Evolutionary conservation across 2,329 filamentous ascomycete genomes (phyloP).

Genomic region (Fusarium sp.): DNA sequence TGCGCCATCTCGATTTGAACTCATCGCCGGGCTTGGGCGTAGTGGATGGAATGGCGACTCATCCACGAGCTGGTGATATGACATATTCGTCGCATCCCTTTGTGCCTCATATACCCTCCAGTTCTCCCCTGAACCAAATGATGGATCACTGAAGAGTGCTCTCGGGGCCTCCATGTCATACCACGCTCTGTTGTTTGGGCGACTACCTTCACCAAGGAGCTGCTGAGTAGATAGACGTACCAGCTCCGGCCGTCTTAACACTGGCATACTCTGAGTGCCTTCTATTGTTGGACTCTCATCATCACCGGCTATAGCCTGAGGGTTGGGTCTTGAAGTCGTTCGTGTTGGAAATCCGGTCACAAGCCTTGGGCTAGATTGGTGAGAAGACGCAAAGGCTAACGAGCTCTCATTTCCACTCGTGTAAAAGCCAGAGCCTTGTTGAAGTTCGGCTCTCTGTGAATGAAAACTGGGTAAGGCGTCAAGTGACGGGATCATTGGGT

Average conservation of each 20-base stretch:
- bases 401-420: conserved; percentile 56
- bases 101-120: conserved; percentile 54
- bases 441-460: conserved; percentile 37
- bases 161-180: conserved; percentile 45
- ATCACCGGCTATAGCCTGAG: conserved; percentile 4
- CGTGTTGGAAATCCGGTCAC: conserved; percentile 34
- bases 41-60: conserved; percentile 58
- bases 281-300: conserved; percentile 32
- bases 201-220: conserved; percentile 33
- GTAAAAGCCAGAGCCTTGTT: conserved; percentile 45
- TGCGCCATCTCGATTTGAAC: conserved; percentile 35
- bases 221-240: conserved; percentile 45
- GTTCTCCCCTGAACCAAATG: conserved; percentile 57
- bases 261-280: conserved; percentile 44
- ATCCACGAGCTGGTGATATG: conserved; percentile 55
- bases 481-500: conserved; percentile 51
- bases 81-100: conserved; percentile 49
- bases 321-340: conserved; percentile 4
- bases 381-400: conserved; percentile 52
- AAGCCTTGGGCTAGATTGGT: conserved; percentile 48
- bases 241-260: conserved; percentile 47
- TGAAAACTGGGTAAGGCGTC: conserved; percentile 48
- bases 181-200: conserved; percentile 42
- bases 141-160: conserved; percentile 50
- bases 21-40: conserved; percentile 50